A percentile compares a stretch with the other conserved stretches of the same genome.
Evolutionary conservation across 495 filamentous ascomycete genomes (phyloP).

Genomic region (Poronia punctata): DNA sequence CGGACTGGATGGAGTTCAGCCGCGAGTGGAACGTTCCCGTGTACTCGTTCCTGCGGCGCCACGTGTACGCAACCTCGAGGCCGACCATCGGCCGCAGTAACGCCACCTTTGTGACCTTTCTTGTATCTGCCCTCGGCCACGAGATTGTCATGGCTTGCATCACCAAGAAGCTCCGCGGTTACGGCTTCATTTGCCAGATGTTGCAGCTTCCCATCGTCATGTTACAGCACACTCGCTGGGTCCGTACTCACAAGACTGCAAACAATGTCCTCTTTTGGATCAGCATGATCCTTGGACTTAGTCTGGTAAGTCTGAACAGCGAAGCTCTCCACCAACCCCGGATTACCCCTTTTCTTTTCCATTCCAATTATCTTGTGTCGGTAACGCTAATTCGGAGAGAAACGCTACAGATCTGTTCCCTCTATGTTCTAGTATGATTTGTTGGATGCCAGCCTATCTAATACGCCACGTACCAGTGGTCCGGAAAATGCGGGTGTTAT

Average conservation of each 20-base stretch:
- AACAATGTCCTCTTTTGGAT: conserved; percentile 96
- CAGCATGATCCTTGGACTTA: conserved; percentile 86
- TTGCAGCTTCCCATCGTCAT: conserved; percentile 89
- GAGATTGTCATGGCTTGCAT: conserved; percentile 98
- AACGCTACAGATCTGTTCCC: conserved; percentile 43
- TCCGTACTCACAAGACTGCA: conserved; percentile 65
- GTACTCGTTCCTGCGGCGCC: conserved; percentile 92
- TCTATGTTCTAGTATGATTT: conserved; percentile 43
- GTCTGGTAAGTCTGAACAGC: conserved; percentile 56
- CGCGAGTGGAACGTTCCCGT: conserved; percentile 98
- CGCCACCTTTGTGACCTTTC: conserved; percentile 86
- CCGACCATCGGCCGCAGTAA: conserved; percentile 66
- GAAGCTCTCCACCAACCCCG: neutral
- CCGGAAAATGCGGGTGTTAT: too few species aligned
- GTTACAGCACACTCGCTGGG: conserved; percentile 71
- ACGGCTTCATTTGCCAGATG: conserved; percentile 94
- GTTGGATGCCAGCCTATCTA: neutral
- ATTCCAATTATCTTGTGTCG: neutral
- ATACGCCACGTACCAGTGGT: neutral
- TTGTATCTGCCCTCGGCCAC: conserved; percentile 82
- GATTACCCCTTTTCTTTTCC: neutral
- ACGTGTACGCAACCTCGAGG: conserved; percentile 81
- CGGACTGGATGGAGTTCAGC: conserved; percentile 91
- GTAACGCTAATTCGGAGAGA: conserved; percentile 6
- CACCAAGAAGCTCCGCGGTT: conserved; percentile 91